A percentile compares a stretch with the other conserved stretches of the same genome.
Evolutionary conservation across 805 yeast genomes (phyloP).

Genomic region (Suhomyces tanzawaensis): DNA sequence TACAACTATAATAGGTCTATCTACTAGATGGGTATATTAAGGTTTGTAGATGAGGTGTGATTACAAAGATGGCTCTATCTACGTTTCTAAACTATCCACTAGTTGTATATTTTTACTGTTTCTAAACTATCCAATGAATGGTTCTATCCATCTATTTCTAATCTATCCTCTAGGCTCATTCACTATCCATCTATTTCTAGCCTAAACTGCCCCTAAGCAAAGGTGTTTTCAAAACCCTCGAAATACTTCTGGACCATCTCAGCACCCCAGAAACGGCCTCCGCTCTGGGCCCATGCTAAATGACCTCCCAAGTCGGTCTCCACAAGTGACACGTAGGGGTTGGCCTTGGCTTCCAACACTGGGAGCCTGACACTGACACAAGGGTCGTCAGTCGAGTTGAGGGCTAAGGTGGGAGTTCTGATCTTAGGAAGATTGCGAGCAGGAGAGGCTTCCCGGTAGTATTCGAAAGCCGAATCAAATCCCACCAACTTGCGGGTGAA

Average conservation of each 20-base stretch:
- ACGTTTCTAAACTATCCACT: too few species aligned
- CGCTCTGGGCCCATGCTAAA: conserved; percentile 67
- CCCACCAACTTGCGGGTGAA: conserved; percentile 69
- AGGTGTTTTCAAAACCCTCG: conserved; percentile 15
- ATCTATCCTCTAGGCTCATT: too few species aligned
- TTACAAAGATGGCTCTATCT: too few species aligned
- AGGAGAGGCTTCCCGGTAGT: conserved; percentile 65
- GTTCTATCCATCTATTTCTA: too few species aligned
- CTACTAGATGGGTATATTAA: too few species aligned
- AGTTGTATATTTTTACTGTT: too few species aligned
- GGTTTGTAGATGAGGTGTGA: too few species aligned
- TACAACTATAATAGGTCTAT: too few species aligned
- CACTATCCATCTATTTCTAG: background rate
- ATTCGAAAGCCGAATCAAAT: conserved; percentile 58
- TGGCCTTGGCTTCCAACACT: conserved; percentile 42
- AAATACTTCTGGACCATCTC: conserved; percentile 37
- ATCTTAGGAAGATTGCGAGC: conserved; percentile 48
- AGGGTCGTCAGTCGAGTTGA: conserved; percentile 77
- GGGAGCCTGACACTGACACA: conserved; percentile 61
- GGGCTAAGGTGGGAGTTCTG: conserved; percentile 59
- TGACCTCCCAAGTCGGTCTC: conserved; percentile 77
- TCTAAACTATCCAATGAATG: too few species aligned
- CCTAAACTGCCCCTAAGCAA: background rate
- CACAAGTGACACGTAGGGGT: conserved; percentile 59
- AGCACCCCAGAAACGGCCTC: conserved; percentile 63